These are phyloP conservation scores for Trypanosoma vivax DNA, from an alignment of 208 protist genomes.

Conservation along the genomic window DNA sequence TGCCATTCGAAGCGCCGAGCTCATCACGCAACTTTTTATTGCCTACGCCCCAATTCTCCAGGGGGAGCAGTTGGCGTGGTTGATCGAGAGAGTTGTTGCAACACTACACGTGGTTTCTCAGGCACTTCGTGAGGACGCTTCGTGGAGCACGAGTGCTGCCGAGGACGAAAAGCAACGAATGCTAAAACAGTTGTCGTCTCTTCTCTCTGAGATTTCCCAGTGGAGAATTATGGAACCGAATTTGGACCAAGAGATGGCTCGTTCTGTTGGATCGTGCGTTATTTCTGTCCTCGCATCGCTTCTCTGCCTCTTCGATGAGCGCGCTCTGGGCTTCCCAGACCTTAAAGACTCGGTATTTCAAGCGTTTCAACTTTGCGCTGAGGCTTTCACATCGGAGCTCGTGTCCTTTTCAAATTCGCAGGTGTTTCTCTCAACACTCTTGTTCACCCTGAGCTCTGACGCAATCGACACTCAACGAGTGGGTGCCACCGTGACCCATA, in stretches of 20 bases:
- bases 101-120: constrained; percentile 10
- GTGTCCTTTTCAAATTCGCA: constrained; percentile 33
- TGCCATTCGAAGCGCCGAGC: constrained; percentile 13
- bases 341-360: constrained; percentile 57
- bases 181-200: constrained; percentile 29
- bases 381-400: constrained; percentile 53
- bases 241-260: constrained; percentile 34
- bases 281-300: constrained; percentile 38
- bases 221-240: constrained; percentile 73
- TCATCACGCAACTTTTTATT: constrained; percentile 19
- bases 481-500: constrained; percentile 43
- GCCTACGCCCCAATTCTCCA: constrained; percentile 7
- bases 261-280: constrained; percentile 23
- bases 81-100: constrained; percentile 9
- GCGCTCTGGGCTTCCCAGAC: constrained; percentile 38
- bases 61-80: constrained; percentile 1
- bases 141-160: constrained; percentile 21
- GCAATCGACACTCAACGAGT: constrained; percentile 45
- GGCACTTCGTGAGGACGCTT: constrained; percentile 8
- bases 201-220: constrained; percentile 48
- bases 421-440: constrained; percentile 53
- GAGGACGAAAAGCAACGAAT: constrained; percentile 48
- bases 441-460: constrained; percentile 57
- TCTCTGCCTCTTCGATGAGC: constrained; percentile 50
- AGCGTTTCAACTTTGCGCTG: constrained; percentile 54